phyloP scores from a whole-genome alignment of 2,329 filamentous ascomycete genomes.

The Beauveria pseudobassiana region DNA sequence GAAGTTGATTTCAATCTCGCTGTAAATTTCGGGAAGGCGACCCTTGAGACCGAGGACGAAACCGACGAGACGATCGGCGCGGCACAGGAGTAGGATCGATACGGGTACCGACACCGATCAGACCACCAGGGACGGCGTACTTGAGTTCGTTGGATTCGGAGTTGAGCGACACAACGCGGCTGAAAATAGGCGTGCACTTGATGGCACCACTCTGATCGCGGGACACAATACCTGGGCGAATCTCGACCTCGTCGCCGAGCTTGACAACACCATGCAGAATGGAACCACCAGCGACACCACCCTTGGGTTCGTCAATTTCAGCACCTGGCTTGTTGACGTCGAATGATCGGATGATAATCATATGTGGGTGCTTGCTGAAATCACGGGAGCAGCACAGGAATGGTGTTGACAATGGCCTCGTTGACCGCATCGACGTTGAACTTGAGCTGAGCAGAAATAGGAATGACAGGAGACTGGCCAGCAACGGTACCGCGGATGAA shows the following conservation, averaged over 20 bases:
- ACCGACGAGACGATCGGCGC: slow-evolving; percentile 96
- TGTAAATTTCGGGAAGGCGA: slow-evolving; percentile 91
- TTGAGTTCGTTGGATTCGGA: slow-evolving; percentile 98
- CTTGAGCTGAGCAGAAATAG: slow-evolving; percentile 95
- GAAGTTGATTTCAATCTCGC: slow-evolving; percentile 98
- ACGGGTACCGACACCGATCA: slow-evolving; percentile 96
- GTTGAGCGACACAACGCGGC: slow-evolving; percentile 87
- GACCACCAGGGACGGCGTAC: slow-evolving; percentile 92
- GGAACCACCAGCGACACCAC: slow-evolving; percentile 94
- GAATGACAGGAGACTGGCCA: slow-evolving; percentile 89
- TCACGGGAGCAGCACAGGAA: slow-evolving; percentile 86
- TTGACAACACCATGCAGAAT: slow-evolving; percentile 96
- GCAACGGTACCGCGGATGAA: slow-evolving; percentile 97
- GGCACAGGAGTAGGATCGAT: slow-evolving; percentile 96
- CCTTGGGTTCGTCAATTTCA: slow-evolving; percentile 96
- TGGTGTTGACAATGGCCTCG: slow-evolving; percentile 90
- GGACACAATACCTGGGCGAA: slow-evolving; percentile 95
- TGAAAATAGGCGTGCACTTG: slow-evolving; percentile 96
- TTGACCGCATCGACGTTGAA: slow-evolving; percentile 99
- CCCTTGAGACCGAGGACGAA: slow-evolving; percentile 95
- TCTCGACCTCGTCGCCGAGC: slow-evolving; percentile 96
- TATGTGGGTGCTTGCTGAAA: slow-evolving; percentile 87
- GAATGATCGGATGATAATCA: slow-evolving; percentile 99
- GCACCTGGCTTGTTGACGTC: slow-evolving; percentile 99
- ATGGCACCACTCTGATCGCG: slow-evolving; percentile 90